Evolutionary conservation across 768 basidiomycete genomes (phyloP), one percentile per base, ranked within the genome.

Genomic region (Epithele typhae): DNA sequence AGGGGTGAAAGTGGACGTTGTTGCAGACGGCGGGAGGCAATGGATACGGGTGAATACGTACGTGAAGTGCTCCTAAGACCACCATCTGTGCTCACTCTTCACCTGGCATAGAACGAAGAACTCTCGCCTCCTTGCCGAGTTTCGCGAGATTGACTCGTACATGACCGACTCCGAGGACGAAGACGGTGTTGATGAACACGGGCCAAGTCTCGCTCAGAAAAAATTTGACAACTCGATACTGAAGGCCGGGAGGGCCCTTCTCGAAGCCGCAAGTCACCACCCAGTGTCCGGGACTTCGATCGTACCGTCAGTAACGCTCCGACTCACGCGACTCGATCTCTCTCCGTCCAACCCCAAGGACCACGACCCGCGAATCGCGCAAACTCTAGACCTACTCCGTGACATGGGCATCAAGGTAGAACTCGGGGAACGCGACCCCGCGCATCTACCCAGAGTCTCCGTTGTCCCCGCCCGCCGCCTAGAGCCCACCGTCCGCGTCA

Each of bases 11-110:
- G 82, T 94, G 1, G 92, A 94, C 57, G 72, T 93, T 12, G 81
- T 92, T 12, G 82, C 83, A 1, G 79, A 87, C 18, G 77, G 81
- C 35, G 91, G 92, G 1, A 68, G 75, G 19, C 68, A 70, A 3
- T 95, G 92, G 92, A 81, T 90, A 33, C 77, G 90, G 55, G 77
- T 93, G 27, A 93, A 92, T 65, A 92, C 91, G 91, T 91, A 59
- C 60, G 84, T 78, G 24, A 39, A 24, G 24, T 27, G 18, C 18
- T 36, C 14, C n/a, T 11, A 38, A 12, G 3, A 12, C 8, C 15
- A 44, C 2, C 12, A 19, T 14, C 25, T n/a, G 17, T 2, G 7
- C 30, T 37, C 8, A 21, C 25, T 15, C 10, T n/a, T 23, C 17
- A 32, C 14, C 11, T 7, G 27, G 27, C 27, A 3, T 14, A 93